Conservation (phyloP, 2,329 filamentous ascomycete genomes). For the Blastomyces percursus region DNA sequence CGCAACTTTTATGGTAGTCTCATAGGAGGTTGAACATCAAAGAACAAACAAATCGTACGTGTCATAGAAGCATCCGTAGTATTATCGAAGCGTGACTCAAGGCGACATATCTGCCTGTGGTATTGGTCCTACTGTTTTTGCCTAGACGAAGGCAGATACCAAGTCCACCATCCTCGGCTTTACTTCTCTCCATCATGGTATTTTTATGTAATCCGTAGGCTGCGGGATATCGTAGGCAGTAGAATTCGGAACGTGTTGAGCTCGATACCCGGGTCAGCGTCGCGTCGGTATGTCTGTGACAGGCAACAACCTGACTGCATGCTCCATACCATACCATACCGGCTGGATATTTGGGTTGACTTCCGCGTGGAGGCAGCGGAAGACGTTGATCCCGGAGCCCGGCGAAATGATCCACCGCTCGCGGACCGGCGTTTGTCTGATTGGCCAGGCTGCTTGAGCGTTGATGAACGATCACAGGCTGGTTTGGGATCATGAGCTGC, state of each 20-base stretch:
- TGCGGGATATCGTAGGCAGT: not conserved
- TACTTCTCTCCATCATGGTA: not conserved
- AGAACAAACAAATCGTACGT: not conserved
- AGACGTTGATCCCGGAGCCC: not conserved
- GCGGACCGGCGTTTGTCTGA: not conserved
- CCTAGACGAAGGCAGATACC: not conserved
- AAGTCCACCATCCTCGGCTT: not conserved
- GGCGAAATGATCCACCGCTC: not conserved
- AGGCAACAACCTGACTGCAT: not conserved
- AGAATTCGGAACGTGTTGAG: not conserved
- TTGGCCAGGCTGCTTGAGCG: not conserved
- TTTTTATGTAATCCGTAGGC: not conserved
- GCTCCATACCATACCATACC: not conserved
- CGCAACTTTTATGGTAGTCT: not conserved
- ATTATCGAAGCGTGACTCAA: not conserved
- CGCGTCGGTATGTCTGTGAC: not conserved
- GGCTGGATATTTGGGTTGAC: not conserved
- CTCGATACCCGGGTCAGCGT: not conserved
- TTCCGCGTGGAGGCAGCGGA: too few relatives aligned
- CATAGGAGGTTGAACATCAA: not conserved
- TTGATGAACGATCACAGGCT: not conserved
- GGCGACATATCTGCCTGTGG: not conserved
- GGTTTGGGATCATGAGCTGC: constrained; percentile 4
- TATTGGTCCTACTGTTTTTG: not conserved
- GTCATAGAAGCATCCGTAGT: not conserved